Conservation (phyloP, 176 grass and related monocot species). For the Coix lacrymajobi region DNA sequence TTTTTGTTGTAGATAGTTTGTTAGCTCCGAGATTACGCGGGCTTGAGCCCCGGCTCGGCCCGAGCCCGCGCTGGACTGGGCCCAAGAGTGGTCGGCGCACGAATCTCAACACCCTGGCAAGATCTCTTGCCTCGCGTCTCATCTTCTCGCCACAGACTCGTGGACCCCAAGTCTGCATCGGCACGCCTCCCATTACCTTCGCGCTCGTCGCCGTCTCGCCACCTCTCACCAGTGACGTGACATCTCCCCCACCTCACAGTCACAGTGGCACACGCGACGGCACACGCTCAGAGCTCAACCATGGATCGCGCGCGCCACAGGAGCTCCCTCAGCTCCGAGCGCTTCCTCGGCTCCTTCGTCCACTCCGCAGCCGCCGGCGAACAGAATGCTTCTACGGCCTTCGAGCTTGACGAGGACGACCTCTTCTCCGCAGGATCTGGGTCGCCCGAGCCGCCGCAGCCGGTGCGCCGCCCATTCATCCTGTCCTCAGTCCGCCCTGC, state of each 20-base stretch:
- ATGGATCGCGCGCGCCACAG: conserved; percentile 52
- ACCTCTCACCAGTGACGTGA: conserved; percentile 26
- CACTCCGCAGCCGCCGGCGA: conserved; percentile 12
- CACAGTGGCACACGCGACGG: neutral
- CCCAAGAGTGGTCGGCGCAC: neutral
- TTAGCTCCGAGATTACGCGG: conserved; percentile 6
- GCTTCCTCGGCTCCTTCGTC: conserved; percentile 53
- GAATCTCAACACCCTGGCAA: neutral
- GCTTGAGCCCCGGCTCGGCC: neutral
- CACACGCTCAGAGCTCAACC: neutral
- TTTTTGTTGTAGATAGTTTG: neutral
- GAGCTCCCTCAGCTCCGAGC: conserved; percentile 43
- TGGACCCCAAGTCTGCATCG: conserved; percentile 26
- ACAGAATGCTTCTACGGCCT: conserved; percentile 31
- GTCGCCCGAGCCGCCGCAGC: conserved; percentile 32
- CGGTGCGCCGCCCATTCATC: conserved; percentile 15
- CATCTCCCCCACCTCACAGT: neutral
- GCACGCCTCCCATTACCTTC: conserved; percentile 8
- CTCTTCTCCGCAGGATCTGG: conserved; percentile 46
- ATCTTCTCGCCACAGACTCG: neutral
- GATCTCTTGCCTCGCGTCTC: neutral
- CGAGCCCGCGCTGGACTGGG: neutral
- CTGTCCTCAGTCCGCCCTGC: conserved; percentile 14
- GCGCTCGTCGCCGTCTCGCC: conserved; percentile 22
- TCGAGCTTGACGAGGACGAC: conserved; percentile 77